Base-by-base conservation (phyloP, 2,329 filamentous ascomycete species). In the Xylariaceae sp. region DNA sequence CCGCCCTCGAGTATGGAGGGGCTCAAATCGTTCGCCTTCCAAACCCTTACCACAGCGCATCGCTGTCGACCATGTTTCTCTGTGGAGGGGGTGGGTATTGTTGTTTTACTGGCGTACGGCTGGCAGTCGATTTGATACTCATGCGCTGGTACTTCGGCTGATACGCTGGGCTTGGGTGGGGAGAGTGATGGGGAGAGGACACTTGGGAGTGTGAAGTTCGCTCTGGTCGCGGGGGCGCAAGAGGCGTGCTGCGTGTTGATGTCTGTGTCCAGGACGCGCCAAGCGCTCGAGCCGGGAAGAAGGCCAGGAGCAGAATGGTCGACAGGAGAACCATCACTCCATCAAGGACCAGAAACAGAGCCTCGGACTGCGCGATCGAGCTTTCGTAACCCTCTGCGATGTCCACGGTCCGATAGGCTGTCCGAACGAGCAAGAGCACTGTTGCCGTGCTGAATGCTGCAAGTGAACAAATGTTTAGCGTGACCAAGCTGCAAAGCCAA, bases 51-150 rank as follows among this genome's bases (percentile, higher is more conserved):
- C 59, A 62, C 26, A 62, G 43, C 37, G 54, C 41, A 3, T 62
- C 54, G 22, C 47, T 52, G n/a, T 60, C 51, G 2, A 62, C 59
- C 53, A 61, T 50, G 15, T 43, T 49, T 33, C 40, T 55, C 18
- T 45, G 49, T 9, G 41, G 40, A 37, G 40, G 28, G 8, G 44
- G 38, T 18, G 39, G 31, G 11, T 19, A 34, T 11, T 19, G n/a
- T 17, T 34, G 13, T 19, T 51, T 28, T 7, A 43, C 32, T 22
- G 37, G 33, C n/a, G 19, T 15, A 33, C 50, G 44, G 11, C 42
- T 43, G 13, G 18, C 3, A 7, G 41, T 19, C 2, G 48, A 44
- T 34, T 52, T 54, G 32, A 45, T 30, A 28, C 45, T 52, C 24
- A 49, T 45, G 11, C 34, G 41, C 9, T 53, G 49, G 15, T 50